Evolutionary conservation across 441 rosid genomes (phyloP).

Genomic region (Erodium texanum): DNA sequence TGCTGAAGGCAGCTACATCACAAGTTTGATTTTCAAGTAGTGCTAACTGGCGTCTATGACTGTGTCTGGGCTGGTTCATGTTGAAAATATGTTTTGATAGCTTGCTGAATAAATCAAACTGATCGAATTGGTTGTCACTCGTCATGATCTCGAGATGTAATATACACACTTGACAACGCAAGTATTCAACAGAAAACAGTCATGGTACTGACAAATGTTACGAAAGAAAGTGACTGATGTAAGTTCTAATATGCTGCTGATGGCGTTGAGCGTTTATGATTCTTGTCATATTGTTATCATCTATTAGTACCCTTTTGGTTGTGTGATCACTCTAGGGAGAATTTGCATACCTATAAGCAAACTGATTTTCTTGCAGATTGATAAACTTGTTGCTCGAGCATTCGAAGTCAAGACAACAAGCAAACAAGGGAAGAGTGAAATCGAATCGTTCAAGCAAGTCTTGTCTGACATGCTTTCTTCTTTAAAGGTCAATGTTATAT

Average conservation of each 20-base stretch:
- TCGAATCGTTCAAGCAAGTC: constrained; percentile 42
- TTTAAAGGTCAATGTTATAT: constrained; percentile 44
- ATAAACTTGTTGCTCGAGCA: constrained; percentile 70
- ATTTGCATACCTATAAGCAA: not conserved
- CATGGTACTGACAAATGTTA: not conserved
- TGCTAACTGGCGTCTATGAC: not conserved
- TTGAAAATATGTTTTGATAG: not conserved
- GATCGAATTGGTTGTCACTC: not conserved
- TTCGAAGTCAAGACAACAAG: constrained; percentile 30
- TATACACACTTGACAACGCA: not conserved
- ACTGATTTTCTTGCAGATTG: constrained; percentile 40
- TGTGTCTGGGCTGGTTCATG: not conserved
- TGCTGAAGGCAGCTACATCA: not conserved
- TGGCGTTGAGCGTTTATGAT: not conserved
- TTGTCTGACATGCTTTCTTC: constrained; percentile 55
- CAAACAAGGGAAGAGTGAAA: constrained; percentile 44
- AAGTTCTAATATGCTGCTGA: not conserved
- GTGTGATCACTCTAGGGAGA: constrained; percentile 2
- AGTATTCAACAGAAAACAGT: too few relatives aligned
- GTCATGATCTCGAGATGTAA: not conserved
- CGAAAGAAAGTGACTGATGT: not conserved
- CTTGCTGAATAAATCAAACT: not conserved
- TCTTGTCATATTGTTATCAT: not conserved
- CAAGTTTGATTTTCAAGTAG: not conserved
- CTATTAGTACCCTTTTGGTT: not conserved